Base-by-base conservation (phyloP, 331 rosid genomes). In the Erythrophleum ivorense region DNA sequence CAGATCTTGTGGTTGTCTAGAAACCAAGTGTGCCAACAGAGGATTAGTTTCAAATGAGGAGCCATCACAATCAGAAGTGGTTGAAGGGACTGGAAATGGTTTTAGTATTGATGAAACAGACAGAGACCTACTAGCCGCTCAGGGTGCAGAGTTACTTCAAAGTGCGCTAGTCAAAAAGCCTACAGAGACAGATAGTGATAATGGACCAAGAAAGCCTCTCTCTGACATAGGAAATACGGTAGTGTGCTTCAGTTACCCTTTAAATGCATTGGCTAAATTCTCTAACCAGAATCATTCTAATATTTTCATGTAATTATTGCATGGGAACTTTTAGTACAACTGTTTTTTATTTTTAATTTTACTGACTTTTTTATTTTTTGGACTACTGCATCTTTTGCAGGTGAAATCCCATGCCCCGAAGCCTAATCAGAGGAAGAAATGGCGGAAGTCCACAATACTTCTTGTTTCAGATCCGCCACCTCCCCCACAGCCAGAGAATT, bases 141-240 rank as follows among this genome's bases (percentile, higher is more conserved):
- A 93, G 41, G 99, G 99, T 43, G 98, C 99, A 43, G 85, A 80
- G 89, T 82, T 96, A 71, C 98, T 96, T 74, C 94, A 96, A 57
- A 94, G 87, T 83, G 97, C 98, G 36, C 78, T 96, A 43, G 89
- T 48, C 36, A 97, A 89, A 57, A 81, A 87, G 81, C 88, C 97
- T 36, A 63, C 72, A 2, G 95, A 83, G 53, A 85, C 90, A n/a
- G 81, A 80, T 76, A 88, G 59, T 63, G 87, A 74, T 78, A 84
- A 78, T 73, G 88, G 68, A 5, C 40, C 86, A 59, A 89, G 99
- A 83, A 96, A 85, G 80, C 81, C 99, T 68, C 92, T 96, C 11
- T 88, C 97, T 18, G 97, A 96, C 83, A 93, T 96, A 55, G 99
- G 99, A 83, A 96, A 96, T 87, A 83, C 89, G 78, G 54, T 85